These are phyloP conservation scores for Tulasnella sp. DNA, from an alignment of 768 basidiomycete genomes.

Conservation along the genomic window DNA sequence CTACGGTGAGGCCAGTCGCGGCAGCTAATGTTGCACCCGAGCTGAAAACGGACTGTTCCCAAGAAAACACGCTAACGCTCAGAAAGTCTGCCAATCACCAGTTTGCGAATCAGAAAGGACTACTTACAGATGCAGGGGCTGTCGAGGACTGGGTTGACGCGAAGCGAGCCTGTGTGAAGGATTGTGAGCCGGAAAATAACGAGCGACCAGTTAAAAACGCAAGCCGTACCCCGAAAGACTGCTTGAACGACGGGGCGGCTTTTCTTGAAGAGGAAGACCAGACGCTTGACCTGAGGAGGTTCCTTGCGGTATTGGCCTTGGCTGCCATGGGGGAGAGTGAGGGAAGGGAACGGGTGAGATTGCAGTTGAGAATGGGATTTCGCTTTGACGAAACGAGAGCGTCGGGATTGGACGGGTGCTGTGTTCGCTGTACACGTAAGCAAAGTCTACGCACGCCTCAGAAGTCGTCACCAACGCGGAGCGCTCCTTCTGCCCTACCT, in stretches of 20 bases:
- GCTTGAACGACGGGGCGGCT: background rate
- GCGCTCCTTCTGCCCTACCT: background rate
- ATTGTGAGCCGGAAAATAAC: background rate
- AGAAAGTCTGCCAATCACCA: background rate
- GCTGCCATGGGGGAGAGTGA: background rate
- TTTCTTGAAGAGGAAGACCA: background rate
- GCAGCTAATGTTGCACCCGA: conserved; percentile 68
- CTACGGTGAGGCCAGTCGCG: conserved; percentile 63
- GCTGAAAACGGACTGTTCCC: conserved; percentile 36
- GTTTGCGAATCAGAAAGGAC: background rate
- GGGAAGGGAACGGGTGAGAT: background rate
- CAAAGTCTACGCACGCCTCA: background rate
- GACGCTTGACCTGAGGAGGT: background rate
- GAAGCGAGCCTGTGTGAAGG: background rate
- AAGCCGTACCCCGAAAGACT: background rate
- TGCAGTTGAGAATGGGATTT: background rate
- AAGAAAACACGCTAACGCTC: background rate
- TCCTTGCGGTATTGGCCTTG: background rate
- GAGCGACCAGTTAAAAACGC: background rate
- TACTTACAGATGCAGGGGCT: background rate
- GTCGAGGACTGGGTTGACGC: background rate
- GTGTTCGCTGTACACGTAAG: background rate
- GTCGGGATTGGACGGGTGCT: background rate
- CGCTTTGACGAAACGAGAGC: background rate
- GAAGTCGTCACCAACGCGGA: background rate